phyloP scores from a whole-genome alignment of 257 asterid species.

The Scutellaria minor region DNA sequence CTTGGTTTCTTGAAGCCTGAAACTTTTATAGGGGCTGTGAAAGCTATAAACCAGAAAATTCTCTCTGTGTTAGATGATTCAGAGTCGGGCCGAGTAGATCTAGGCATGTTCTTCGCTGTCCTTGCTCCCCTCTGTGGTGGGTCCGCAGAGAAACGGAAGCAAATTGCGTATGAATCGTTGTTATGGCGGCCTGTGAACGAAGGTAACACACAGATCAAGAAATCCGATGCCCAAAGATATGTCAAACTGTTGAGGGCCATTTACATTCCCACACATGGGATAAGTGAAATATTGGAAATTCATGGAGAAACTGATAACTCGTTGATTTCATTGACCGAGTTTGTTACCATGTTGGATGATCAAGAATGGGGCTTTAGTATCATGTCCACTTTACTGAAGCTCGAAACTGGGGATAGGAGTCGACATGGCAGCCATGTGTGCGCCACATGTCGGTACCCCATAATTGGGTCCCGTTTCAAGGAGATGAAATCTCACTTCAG shows the following conservation, averaged over 20 bases:
- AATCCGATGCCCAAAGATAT: constrained; percentile 74
- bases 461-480: constrained; percentile 91
- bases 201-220: constrained; percentile 68
- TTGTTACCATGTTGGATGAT: constrained; percentile 82
- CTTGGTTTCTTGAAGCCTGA: constrained; percentile 91
- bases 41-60: constrained; percentile 90
- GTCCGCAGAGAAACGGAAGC: constrained; percentile 79
- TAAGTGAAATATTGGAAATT: constrained; percentile 77
- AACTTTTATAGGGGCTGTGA: constrained; percentile 90
- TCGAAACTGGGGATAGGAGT: constrained; percentile 83
- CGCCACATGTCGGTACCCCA: constrained; percentile 81
- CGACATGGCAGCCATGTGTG: constrained; percentile 92
- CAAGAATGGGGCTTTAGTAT: constrained; percentile 92
- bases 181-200: constrained; percentile 90
- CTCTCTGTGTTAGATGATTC: constrained; percentile 79
- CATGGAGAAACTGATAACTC: constrained; percentile 75
- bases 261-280: constrained; percentile 80
- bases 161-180: constrained; percentile 81
- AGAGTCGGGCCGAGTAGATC: constrained; percentile 85
- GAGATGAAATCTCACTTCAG: constrained; percentile 79
- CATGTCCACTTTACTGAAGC: constrained; percentile 72
- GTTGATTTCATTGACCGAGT: constrained; percentile 62
- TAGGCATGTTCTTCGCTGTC: constrained; percentile 90
- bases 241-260: constrained; percentile 78
- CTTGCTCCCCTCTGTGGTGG: constrained; percentile 89